phyloP scores from a whole-genome alignment of 2,329 filamentous ascomycete genomes.

The Trichothecium roseum region DNA sequence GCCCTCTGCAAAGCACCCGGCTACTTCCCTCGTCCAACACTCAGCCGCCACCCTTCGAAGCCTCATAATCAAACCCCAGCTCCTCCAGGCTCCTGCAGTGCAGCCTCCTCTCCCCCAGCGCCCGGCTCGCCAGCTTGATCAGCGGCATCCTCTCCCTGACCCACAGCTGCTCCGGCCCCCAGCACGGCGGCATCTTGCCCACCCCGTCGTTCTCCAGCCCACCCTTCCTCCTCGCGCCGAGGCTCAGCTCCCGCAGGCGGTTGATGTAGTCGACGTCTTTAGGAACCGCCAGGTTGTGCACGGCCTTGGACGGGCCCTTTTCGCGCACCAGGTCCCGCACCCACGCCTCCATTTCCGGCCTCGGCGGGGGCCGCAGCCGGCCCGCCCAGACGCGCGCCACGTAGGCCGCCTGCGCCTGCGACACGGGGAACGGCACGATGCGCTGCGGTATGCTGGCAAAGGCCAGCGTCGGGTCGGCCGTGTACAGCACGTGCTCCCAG shows the following conservation, averaged over 20 bases:
- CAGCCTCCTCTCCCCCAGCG: constrained; percentile 21
- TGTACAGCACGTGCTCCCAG: constrained; percentile 62
- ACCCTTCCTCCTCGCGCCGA: constrained; percentile 18
- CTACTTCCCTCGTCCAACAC: too few relatives aligned
- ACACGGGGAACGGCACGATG: constrained; percentile 61
- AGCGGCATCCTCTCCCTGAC: constrained; percentile 26
- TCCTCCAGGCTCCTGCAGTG: constrained; percentile 22
- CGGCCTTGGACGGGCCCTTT: constrained; percentile 30
- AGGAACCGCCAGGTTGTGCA: constrained; percentile 34
- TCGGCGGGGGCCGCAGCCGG: constrained; percentile 43
- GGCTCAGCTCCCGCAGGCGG: constrained; percentile 37
- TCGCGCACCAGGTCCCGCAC: constrained; percentile 40
- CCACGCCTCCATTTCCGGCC: constrained; percentile 50
- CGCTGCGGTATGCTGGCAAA: constrained; percentile 57
- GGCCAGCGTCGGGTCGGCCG: constrained; percentile 51
- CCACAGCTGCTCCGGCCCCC: constrained; percentile 28
- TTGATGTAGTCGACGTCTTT: constrained; percentile 53
- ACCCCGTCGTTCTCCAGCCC: constrained; percentile 24
- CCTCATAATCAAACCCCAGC: constrained; percentile 26
- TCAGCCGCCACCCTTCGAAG: constrained; percentile 12
- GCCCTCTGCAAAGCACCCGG: too few relatives aligned
- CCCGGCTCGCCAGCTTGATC: constrained; percentile 28
- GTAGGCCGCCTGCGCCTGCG: constrained; percentile 58
- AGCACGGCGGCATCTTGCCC: constrained; percentile 27
- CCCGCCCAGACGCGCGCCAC: constrained; percentile 58